Conservation (phyloP, 495 filamentous ascomycete genomes). For the Penicillium lividum region DNA sequence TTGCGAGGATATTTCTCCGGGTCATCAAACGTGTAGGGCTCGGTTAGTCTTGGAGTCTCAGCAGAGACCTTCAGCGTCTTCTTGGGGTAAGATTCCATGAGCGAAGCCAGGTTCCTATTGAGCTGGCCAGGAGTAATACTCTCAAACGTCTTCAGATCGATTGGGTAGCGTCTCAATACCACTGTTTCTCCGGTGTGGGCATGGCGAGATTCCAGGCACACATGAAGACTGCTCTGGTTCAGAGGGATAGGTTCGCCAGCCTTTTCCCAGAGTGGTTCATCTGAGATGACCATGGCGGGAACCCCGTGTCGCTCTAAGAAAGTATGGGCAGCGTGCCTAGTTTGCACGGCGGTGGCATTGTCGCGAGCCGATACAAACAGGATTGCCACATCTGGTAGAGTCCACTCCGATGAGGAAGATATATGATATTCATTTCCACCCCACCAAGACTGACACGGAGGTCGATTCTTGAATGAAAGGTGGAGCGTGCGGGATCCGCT, state of each 20-base stretch:
- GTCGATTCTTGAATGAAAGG: conserved; percentile 60
- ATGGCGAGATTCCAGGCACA: conserved; percentile 67
- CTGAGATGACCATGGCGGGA: conserved; percentile 67
- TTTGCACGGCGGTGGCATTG: conserved; percentile 45
- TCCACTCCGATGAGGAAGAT: conserved; percentile 55
- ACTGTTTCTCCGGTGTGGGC: conserved; percentile 48
- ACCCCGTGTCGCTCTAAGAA: conserved; percentile 68
- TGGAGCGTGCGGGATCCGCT: conserved; percentile 49
- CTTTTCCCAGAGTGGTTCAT: conserved; percentile 55
- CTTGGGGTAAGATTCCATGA: conserved; percentile 53
- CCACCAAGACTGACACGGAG: conserved; percentile 46
- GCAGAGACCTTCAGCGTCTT: conserved; percentile 29
- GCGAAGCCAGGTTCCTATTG: conserved; percentile 70
- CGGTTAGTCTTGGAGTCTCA: conserved; percentile 13
- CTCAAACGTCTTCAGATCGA: conserved; percentile 72
- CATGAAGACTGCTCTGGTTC: conserved; percentile 60
- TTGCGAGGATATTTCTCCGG: conserved; percentile 34
- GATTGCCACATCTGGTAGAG: conserved; percentile 69
- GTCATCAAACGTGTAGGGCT: conserved; percentile 21
- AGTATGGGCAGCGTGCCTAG: conserved; percentile 53
- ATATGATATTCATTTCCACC: conserved; percentile 50
- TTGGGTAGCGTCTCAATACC: conserved; percentile 62
- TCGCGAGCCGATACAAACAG: conserved; percentile 65
- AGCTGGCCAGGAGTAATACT: conserved; percentile 72
- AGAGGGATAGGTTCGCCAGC: conserved; percentile 45